Base-by-base conservation (phyloP, 2,329 filamentous ascomycete genomes). In the Zalaria sp. region DNA sequence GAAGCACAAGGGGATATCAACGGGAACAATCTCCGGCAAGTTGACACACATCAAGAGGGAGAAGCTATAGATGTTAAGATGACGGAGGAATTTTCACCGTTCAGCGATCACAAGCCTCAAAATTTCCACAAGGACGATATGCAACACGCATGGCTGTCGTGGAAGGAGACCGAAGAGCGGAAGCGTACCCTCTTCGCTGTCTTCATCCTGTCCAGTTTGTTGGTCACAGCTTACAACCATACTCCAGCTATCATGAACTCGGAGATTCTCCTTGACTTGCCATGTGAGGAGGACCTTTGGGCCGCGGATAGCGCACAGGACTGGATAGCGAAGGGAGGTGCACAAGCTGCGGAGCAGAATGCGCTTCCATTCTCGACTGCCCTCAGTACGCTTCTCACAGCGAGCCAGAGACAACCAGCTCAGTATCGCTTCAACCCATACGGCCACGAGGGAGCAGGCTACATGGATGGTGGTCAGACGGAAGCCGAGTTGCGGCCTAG, bases 171-270 rank as follows among this genome's bases (percentile, higher is more conserved):
- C 42, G 89, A 98, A 60, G 89, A 95, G 62, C 80, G 87, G 39
- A 96, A 95, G 64, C 80, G 89, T 43, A 95, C 89, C 0, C 75
- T 95, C 27, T 96, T 88, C 57, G 79, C 82, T 37, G 83, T 96
- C 44, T 96, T 95, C 61, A 81, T 85, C 44, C 71, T 96, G 39
- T 95, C 89, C 3, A 95, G 89, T 59, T 71, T 96, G 36, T 69
- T 94, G 9, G 87, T 94, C 10, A 86, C 85, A 3, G 85, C 87
- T 3, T 95, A 95, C 65, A 95, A 95, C 58, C 86, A 94, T 57
- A 77, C 84, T 1, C 91, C 89, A 5, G 81, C 85, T 1, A 71
- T 98, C 53, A 87, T 89, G 36, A 96, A 96, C 58, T 95, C 89
- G 0, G 89, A 98, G 59, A 88, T 96, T 40, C 72, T 79, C 41